These are phyloP conservation scores for Phylloporus sp. DNA, from an alignment of 768 basidiomycete genomes.

Conservation along the genomic window DNA sequence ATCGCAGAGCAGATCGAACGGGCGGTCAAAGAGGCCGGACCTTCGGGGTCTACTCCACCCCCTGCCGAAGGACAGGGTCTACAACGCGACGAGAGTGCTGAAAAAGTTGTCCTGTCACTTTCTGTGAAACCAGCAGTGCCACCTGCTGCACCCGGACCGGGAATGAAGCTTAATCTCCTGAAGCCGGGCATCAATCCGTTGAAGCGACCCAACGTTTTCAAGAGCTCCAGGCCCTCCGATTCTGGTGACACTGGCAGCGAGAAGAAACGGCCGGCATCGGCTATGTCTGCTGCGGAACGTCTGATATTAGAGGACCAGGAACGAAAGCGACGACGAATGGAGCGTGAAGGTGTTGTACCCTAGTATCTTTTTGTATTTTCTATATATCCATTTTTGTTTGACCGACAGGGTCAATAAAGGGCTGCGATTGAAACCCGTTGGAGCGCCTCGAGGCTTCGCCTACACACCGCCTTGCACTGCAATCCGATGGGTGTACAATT, in stretches of 20 bases:
- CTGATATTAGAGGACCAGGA: slow-evolving; percentile 90
- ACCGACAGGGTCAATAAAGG: not conserved
- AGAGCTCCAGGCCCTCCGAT: slow-evolving; percentile 39
- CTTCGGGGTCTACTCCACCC: slow-evolving; percentile 31
- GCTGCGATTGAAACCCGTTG: not conserved
- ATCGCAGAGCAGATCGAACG: slow-evolving; percentile 94
- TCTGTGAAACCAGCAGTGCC: slow-evolving; percentile 48
- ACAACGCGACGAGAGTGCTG: slow-evolving; percentile 66
- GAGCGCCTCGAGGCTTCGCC: not conserved
- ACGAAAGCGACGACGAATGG: slow-evolving; percentile 78
- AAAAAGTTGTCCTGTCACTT: slow-evolving; percentile 75
- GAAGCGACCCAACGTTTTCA: slow-evolving; percentile 75
- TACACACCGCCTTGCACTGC: no score
- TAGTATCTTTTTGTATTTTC: slow-evolving; percentile 13
- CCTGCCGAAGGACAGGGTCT: slow-evolving; percentile 52
- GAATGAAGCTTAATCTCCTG: slow-evolving; percentile 58
- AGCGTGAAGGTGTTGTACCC: slow-evolving; percentile 35
- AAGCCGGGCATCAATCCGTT: slow-evolving; percentile 49
- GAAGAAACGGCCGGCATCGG: slow-evolving; percentile 58
- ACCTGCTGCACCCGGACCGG: slow-evolving; percentile 32
- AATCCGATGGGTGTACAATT: no score
- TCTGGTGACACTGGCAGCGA: slow-evolving; percentile 37
- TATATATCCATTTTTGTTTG: not conserved
- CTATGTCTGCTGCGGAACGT: slow-evolving; percentile 79
- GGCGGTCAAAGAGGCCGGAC: slow-evolving; percentile 50